A percentile compares a stretch with the other conserved stretches of the same genome.
Evolutionary conservation across 257 asterid species (phyloP).

Genomic region (Cruciata laevipes): DNA sequence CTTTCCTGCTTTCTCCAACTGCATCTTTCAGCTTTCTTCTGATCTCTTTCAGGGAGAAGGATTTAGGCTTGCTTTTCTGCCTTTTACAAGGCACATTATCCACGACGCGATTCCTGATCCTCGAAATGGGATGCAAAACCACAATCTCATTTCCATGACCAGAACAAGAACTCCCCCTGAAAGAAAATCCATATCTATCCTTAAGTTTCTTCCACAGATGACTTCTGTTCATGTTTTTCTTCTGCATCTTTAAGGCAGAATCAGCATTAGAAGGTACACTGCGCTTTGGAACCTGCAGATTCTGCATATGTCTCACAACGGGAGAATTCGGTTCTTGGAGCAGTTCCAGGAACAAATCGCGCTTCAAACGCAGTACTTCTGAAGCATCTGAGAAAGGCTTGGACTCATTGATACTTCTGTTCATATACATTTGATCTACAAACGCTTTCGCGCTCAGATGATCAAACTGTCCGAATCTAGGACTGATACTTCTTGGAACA

Average conservation of each 20-base stretch:
- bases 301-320: neutral
- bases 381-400: constrained; percentile 51
- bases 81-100: neutral
- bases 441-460: neutral
- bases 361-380: constrained; percentile 41
- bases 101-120: neutral
- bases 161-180: constrained; percentile 9
- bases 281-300: neutral
- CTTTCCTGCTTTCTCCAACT: neutral
- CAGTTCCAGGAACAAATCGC: constrained; percentile 38
- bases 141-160: neutral
- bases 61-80: neutral
- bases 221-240: neutral
- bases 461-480: neutral
- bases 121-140: neutral
- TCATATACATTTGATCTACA: neutral
- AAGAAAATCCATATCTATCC: constrained; percentile 17
- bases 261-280: neutral
- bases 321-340: constrained; percentile 21
- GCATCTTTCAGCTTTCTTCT: neutral
- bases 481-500: neutral
- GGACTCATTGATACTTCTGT: constrained; percentile 15
- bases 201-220: constrained; percentile 18
- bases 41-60: neutral
- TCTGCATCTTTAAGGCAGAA: neutral